Conservation (phyloP, 2,329 filamentous ascomycete genomes). For the Claviceps maximensis region DNA sequence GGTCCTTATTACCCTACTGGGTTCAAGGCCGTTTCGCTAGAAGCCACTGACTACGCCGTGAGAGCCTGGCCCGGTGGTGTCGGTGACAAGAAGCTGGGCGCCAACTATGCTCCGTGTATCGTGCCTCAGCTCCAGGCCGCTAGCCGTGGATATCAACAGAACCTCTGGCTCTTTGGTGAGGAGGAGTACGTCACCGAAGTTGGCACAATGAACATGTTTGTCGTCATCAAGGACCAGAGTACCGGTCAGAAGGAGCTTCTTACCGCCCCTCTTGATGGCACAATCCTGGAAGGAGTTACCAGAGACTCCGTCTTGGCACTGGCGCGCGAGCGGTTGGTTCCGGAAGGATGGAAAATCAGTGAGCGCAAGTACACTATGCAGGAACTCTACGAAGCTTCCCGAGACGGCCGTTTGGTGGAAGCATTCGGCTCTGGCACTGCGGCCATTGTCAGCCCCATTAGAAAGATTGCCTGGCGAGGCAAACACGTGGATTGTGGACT, state of each 20-base stretch:
- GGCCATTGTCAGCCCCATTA: constrained; percentile 81
- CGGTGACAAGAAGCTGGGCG: constrained; percentile 94
- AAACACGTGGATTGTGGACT: constrained; percentile 73
- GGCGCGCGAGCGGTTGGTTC: constrained; percentile 67
- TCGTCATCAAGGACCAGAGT: constrained; percentile 69
- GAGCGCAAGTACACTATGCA: constrained; percentile 91
- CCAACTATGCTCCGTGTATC: constrained; percentile 98
- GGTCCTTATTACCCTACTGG: constrained; percentile 97
- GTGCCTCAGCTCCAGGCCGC: constrained; percentile 90
- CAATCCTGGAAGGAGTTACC: constrained; percentile 90
- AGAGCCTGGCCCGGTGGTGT: constrained; percentile 97
- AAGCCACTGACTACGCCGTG: constrained; percentile 92
- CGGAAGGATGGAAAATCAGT: constrained; percentile 75
- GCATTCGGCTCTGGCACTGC: constrained; percentile 91
- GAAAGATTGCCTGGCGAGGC: constrained; percentile 81
- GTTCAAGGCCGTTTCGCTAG: constrained; percentile 91
- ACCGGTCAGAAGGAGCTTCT: constrained; percentile 85
- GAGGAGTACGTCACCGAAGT: constrained; percentile 96
- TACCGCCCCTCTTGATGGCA: constrained; percentile 92
- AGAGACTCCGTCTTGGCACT: constrained; percentile 81
- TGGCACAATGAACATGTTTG: constrained; percentile 98
- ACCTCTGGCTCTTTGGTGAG: constrained; percentile 92
- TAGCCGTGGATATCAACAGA: constrained; percentile 89
- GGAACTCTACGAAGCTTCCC: constrained; percentile 67
- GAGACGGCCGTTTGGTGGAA: constrained; percentile 78